These are phyloP conservation scores for Escovopsis sp. DNA, from an alignment of 2,329 filamentous ascomycete genomes.

Conservation along the genomic window DNA sequence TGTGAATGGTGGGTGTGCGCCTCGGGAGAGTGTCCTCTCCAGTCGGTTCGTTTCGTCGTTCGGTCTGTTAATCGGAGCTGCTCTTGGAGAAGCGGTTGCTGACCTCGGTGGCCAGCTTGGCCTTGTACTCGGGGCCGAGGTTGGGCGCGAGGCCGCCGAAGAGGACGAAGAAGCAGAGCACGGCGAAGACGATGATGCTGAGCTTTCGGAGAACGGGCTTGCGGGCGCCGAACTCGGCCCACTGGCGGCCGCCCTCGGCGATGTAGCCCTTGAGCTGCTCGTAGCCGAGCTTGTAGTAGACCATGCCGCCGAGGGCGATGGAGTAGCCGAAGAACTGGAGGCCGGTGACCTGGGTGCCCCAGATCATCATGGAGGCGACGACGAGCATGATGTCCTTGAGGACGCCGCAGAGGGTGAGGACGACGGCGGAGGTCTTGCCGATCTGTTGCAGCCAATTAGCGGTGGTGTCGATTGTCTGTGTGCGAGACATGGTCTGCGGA, in stretches of 20 bases:
- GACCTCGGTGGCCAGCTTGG: slow-evolving; percentile 31
- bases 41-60: no score
- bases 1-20: no score
- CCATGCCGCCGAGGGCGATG: slow-evolving; percentile 62
- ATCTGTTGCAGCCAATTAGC: slow-evolving; percentile 41
- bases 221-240: slow-evolving; percentile 71
- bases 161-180: slow-evolving; percentile 53
- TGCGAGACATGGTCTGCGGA: no score
- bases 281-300: slow-evolving; percentile 70
- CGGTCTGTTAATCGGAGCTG: slow-evolving; percentile 2
- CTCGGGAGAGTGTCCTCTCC: no score
- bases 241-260: slow-evolving; percentile 55
- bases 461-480: no score
- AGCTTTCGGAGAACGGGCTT: slow-evolving; percentile 68
- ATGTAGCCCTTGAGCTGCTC: slow-evolving; percentile 74
- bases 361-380: slow-evolving; percentile 64
- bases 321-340: slow-evolving; percentile 75
- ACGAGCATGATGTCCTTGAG: slow-evolving; percentile 81
- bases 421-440: slow-evolving; percentile 73
- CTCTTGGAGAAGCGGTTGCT: slow-evolving; percentile 33
- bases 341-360: slow-evolving; percentile 56
- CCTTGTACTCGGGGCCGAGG: slow-evolving; percentile 39
- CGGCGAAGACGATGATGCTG: slow-evolving; percentile 47
- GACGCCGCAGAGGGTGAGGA: slow-evolving; percentile 75
- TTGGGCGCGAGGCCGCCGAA: slow-evolving; percentile 51